Evolutionary conservation across 495 filamentous ascomycete species (phyloP).

Genomic region (Viridothelium virens): DNA sequence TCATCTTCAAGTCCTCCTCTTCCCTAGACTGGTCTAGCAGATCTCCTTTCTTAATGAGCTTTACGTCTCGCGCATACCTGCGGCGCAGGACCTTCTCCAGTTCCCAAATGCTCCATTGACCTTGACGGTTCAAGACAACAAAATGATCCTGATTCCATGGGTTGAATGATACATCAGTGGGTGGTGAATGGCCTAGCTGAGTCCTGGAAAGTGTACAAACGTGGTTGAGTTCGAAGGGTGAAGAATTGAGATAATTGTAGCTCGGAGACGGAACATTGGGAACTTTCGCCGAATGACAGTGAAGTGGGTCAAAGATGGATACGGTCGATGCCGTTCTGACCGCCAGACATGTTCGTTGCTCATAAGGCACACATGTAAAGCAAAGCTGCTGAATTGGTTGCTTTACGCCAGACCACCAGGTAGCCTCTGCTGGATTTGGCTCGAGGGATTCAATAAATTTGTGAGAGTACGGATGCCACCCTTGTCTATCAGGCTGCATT

Average conservation of each 20-base stretch:
- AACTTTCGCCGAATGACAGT: slow-evolving; percentile 11
- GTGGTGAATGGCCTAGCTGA: slow-evolving; percentile 49
- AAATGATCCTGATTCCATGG: slow-evolving; percentile 63
- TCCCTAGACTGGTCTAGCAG: not conserved
- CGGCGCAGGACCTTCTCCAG: slow-evolving; percentile 39
- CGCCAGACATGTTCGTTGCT: slow-evolving; percentile 26
- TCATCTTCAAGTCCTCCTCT: not conserved
- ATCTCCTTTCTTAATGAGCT: not conserved
- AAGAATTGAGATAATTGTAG: slow-evolving; percentile 29
- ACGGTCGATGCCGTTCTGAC: slow-evolving; percentile 26
- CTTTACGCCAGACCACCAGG: slow-evolving; percentile 49
- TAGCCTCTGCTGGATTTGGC: slow-evolving; percentile 36
- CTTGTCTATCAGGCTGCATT: slow-evolving; percentile 37
- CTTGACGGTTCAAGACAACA: slow-evolving; percentile 62
- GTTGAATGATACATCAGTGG: slow-evolving; percentile 72
- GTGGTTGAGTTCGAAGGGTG: slow-evolving; percentile 55
- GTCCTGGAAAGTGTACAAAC: slow-evolving; percentile 47
- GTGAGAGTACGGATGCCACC: slow-evolving; percentile 40
- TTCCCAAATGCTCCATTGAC: slow-evolving; percentile 72
- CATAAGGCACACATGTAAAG: slow-evolving; percentile 47
- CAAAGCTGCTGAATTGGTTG: slow-evolving; percentile 59
- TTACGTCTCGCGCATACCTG: not conserved
- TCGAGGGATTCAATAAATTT: slow-evolving; percentile 34
- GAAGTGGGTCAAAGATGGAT: slow-evolving; percentile 28
- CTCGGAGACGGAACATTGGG: not conserved